phyloP scores from a whole-genome alignment of 192 early-diverging fungal genomes.

The Podila minutissima region DNA sequence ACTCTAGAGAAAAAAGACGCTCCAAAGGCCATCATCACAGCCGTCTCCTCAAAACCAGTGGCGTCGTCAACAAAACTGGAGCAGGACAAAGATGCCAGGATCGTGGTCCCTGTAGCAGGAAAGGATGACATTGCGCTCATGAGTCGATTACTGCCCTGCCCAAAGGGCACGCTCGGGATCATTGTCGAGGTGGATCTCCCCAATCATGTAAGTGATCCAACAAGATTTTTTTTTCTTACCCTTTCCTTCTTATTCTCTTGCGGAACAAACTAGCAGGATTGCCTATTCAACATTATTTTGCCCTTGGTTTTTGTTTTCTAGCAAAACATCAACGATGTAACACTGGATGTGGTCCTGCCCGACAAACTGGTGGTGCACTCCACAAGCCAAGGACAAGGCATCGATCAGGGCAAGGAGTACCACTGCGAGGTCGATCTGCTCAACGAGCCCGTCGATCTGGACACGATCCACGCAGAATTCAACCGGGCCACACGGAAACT shows the following conservation, averaged over 20 bases:
- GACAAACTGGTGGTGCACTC: constrained; percentile 36
- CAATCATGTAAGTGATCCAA: constrained; percentile 26
- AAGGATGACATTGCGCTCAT: constrained; percentile 24
- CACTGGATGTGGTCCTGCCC: constrained; percentile 32
- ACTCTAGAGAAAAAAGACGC: background rate
- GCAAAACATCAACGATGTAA: constrained; percentile 23
- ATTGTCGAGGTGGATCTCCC: constrained; percentile 43
- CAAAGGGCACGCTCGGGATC: constrained; percentile 38
- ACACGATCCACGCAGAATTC: constrained; percentile 29
- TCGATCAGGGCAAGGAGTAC: constrained; percentile 36
- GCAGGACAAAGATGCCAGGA: background rate
- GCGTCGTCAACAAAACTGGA: background rate
- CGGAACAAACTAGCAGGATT: background rate
- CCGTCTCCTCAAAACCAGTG: background rate
- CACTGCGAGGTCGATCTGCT: constrained; percentile 39
- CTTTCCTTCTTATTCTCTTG: background rate
- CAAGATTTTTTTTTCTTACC: background rate
- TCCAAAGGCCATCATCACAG: background rate
- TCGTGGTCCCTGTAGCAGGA: constrained; percentile 18
- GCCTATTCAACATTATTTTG: background rate
- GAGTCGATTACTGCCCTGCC: constrained; percentile 21
- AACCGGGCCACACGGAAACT: constrained; percentile 10
- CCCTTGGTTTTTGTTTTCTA: background rate
- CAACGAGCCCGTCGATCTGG: constrained; percentile 35
- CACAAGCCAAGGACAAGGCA: constrained; percentile 22